These are phyloP conservation scores for Colletotrichum orbiculare DNA, from an alignment of 2,329 filamentous ascomycete genomes.

Conservation along the genomic window DNA sequence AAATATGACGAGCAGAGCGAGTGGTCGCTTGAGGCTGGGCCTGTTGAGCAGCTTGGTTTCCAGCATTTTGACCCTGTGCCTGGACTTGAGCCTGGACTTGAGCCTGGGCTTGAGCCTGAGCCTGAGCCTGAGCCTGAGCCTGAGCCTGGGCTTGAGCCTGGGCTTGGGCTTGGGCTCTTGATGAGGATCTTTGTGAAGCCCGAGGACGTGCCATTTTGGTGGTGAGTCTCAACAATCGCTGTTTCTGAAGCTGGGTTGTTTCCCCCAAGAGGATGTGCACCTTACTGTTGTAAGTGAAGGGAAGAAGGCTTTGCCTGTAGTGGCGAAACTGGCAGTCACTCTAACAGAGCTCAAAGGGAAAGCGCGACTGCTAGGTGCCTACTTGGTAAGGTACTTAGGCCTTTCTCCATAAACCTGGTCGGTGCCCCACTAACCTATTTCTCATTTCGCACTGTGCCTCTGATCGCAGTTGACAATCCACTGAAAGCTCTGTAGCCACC, in stretches of 20 bases:
- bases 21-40: not conserved
- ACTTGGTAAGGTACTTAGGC: too few species aligned
- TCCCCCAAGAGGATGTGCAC: not conserved
- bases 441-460: too few species aligned
- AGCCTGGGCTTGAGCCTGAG: constrained; percentile 16
- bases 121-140: not conserved
- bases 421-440: too few species aligned
- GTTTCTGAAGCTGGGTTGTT: not conserved
- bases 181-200: not conserved
- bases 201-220: constrained; percentile 4
- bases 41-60: constrained; percentile 20
- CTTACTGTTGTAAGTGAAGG: not conserved
- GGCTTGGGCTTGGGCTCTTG: not conserved
- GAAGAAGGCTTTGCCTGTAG: too few species aligned
- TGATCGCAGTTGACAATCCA: too few species aligned
- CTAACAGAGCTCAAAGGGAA: too few species aligned
- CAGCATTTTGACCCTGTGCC: not conserved
- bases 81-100: constrained; percentile 3
- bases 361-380: too few species aligned
- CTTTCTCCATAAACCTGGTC: too few species aligned
- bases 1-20: constrained; percentile 26
- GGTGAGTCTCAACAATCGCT: not conserved
- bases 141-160: not conserved
- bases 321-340: too few species aligned
- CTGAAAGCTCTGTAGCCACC: too few species aligned